These are phyloP conservation scores for Suillus hirtellus DNA, from an alignment of 768 basidiomycete genomes.

Conservation along the genomic window DNA sequence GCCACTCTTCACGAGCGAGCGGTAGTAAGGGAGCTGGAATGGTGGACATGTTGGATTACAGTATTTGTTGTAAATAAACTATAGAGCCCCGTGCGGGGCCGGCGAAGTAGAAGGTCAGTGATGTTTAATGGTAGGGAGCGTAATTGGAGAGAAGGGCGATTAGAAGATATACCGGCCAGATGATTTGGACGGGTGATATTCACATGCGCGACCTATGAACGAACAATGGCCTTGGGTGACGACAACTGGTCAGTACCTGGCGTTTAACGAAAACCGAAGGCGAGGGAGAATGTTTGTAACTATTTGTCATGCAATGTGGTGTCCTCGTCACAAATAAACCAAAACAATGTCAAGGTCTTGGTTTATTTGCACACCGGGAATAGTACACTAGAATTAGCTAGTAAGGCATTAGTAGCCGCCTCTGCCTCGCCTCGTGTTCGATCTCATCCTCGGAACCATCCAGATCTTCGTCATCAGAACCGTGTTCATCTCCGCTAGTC, in stretches of 20 bases:
- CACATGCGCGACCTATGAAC: conserved; percentile 10
- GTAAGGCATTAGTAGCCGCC: conserved; percentile 65
- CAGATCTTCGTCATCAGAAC: conserved; percentile 23
- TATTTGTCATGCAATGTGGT: conserved; percentile 10
- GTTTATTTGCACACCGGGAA: conserved; percentile 13
- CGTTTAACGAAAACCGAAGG: not conserved
- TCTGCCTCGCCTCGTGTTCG: conserved; percentile 57
- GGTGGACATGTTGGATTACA: conserved; percentile 49
- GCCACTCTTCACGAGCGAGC: conserved; percentile 74
- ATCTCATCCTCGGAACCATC: conserved; percentile 51
- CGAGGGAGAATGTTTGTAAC: conserved; percentile 13
- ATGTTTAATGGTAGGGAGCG: conserved; percentile 14
- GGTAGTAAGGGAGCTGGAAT: conserved; percentile 58
- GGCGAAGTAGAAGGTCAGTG: conserved; percentile 20
- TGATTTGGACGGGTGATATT: conserved; percentile 11
- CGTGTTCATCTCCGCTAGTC: conserved; percentile 23
- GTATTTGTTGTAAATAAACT: conserved; percentile 22
- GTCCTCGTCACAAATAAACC: conserved; percentile 23
- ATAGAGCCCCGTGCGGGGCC: conserved; percentile 22
- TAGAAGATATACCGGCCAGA: conserved; percentile 9
- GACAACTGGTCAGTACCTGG: not conserved
- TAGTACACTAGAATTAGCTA: conserved; percentile 23
- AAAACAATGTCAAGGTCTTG: conserved; percentile 6
- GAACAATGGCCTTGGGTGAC: conserved; percentile 1
- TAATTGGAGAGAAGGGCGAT: conserved; percentile 4